Conservation (phyloP, 2,329 filamentous ascomycete species). For the Paramyrothecium sp. region DNA sequence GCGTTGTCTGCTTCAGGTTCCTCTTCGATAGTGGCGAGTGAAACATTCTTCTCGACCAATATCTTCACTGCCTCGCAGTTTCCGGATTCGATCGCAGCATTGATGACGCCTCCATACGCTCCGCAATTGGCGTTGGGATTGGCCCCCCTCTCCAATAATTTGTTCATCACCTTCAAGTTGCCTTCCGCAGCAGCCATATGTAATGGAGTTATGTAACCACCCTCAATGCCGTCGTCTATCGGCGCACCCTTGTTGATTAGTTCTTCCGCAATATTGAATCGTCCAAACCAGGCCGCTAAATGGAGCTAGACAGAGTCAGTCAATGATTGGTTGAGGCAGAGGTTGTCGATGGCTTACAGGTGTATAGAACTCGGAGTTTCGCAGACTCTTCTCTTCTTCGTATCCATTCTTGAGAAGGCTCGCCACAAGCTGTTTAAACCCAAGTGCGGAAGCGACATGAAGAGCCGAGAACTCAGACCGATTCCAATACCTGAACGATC, state of each 20-base stretch:
- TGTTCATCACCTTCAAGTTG: slow-evolving; percentile 37
- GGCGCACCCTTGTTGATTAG: slow-evolving; percentile 31
- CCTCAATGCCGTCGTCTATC: slow-evolving; percentile 29
- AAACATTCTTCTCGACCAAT: slow-evolving; percentile 34
- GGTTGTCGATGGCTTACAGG: slow-evolving; percentile 25
- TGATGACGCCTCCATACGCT: slow-evolving; percentile 31
- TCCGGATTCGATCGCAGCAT: slow-evolving; percentile 38
- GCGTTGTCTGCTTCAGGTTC: neutral
- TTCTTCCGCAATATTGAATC: slow-evolving; percentile 33
- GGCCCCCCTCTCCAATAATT: slow-evolving; percentile 33
- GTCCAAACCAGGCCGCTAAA: slow-evolving; percentile 25
- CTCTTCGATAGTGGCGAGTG: slow-evolving; percentile 20
- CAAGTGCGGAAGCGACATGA: slow-evolving; percentile 35
- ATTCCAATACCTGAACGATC: slow-evolving; percentile 25
- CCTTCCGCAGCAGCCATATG: slow-evolving; percentile 37
- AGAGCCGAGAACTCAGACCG: slow-evolving; percentile 29
- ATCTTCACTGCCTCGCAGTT: slow-evolving; percentile 37
- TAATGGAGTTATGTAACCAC: slow-evolving; percentile 30
- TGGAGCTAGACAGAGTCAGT: slow-evolving; percentile 18
- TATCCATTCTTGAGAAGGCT: slow-evolving; percentile 36
- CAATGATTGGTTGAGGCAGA: too few relatives aligned
- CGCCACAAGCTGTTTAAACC: slow-evolving; percentile 34
- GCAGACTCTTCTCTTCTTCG: slow-evolving; percentile 27
- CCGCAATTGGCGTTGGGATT: slow-evolving; percentile 29
- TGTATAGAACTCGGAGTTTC: slow-evolving; percentile 27